phyloP scores from a whole-genome alignment of 2,329 filamentous ascomycete species.

The Neofusicoccum laricinum region DNA sequence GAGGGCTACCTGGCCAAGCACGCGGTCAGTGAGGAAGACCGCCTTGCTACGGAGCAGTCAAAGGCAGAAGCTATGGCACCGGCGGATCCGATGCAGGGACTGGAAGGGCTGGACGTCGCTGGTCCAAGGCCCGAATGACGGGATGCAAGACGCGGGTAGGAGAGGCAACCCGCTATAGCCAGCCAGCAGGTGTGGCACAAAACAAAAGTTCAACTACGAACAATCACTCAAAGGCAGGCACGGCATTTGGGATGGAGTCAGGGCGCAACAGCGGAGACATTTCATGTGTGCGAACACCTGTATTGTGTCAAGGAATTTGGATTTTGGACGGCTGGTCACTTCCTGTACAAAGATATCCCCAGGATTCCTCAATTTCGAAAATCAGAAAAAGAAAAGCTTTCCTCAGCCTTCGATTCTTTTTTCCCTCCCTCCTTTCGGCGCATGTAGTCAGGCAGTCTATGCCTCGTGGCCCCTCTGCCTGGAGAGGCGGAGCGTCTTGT shows the following conservation, averaged over 20 bases:
- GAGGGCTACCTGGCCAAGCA: constrained; percentile 91
- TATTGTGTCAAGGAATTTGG: constrained; percentile 9
- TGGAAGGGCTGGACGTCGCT: constrained; percentile 90
- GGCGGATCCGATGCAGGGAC: constrained; percentile 90
- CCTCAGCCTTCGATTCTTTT: background rate
- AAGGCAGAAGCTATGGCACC: constrained; percentile 52
- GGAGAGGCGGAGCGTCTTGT: constrained; percentile 87
- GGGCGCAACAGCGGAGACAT: constrained; percentile 16
- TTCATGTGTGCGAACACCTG: background rate
- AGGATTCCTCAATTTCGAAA: constrained; percentile 18
- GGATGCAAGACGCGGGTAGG: background rate
- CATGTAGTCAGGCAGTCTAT: constrained; percentile 19
- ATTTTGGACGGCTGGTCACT: constrained; percentile 10
- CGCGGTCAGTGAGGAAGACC: constrained; percentile 79
- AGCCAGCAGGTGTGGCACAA: background rate
- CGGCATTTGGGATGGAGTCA: constrained; percentile 20
- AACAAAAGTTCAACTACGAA: background rate
- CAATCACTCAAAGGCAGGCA: background rate
- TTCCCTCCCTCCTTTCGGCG: background rate
- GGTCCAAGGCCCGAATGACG: constrained; percentile 75
- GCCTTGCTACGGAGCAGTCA: constrained; percentile 56
- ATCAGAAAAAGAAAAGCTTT: background rate
- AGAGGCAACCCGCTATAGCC: constrained; percentile 2
- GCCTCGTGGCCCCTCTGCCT: constrained; percentile 54
- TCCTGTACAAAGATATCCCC: constrained; percentile 18